Base-by-base conservation (phyloP, 805 yeast species). In the Wickerhamomyces hampshirensis region DNA sequence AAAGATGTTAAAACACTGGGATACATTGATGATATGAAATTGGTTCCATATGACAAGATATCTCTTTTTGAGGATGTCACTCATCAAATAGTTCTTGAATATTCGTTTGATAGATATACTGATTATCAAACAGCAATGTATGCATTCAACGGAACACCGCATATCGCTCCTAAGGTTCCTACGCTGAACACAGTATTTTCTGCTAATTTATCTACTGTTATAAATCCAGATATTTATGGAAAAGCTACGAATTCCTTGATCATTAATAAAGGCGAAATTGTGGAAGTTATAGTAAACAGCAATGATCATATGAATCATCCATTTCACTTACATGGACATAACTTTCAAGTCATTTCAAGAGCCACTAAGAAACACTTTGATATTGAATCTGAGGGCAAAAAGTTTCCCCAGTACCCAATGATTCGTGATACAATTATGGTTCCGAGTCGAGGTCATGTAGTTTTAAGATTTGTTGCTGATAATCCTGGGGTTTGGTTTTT, bases 401-500 rank as follows among this genome's bases (percentile, higher is more conserved):
- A 28, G 5, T 68, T 63, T 44, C 84, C 84, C 2, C 72, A 71
- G 21, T 56, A 58, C 33, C 94, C 88, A 18, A 55, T 75, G 56
- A 55, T 67, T 26, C 69, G 96, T 55, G 96, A 87, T 53, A 82
- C 91, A 0, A 75, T 79, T n/a, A 66, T 72, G 40, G 77, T 86
- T 12, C 73, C 77, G 27, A 74, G 82, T 5, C 74, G 76, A 44
- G 86, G 89, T 0, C 71, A 76, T 53, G 61, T 78, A 29, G 85
- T 77, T 10, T 50, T 77, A 21, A 66, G 96, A 43, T 86, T 86
- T 57, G 69, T 65, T 44, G 87, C 96, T 6, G 75, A 83, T 50
- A 88, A 88, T 50, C 96, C 96, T 0, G 97, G 97, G 32, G 80
- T 85, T 14, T 88, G 97, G 97, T 75, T 82, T 37, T 84, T 88